Percentiles rank a stretch among this genome's conserved stretches.
These are phyloP conservation scores for Schrenkiella parvula DNA, from an alignment of 345 rosid species.

Conservation along the genomic window DNA sequence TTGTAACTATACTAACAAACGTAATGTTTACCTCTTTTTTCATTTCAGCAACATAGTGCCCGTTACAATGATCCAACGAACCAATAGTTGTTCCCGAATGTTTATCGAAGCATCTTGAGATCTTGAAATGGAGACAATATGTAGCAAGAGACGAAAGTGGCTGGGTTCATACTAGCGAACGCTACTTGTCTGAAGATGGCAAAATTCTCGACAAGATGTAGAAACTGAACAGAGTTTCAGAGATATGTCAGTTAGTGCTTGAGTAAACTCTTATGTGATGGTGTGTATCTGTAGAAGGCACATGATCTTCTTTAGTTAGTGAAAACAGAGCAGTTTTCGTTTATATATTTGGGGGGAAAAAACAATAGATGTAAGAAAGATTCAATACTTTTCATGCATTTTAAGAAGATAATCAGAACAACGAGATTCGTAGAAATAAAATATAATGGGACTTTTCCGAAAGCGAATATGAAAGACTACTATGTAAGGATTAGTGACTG, in stretches of 20 bases:
- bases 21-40: not conserved
- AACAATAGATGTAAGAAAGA: not conserved
- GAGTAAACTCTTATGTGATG: not conserved
- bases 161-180: constrained; percentile 12
- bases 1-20: not conserved
- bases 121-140: constrained; percentile 17
- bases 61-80: not conserved
- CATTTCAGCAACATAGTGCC: not conserved
- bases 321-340: not conserved
- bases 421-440: not conserved
- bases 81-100: not conserved
- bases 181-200: constrained; percentile 15
- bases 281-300: not conserved
- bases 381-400: not conserved
- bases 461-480: not conserved
- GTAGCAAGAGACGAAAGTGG: not conserved
- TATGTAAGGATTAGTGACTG: not conserved
- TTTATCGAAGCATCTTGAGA: not conserved
- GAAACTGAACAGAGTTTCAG: not conserved
- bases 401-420: not conserved
- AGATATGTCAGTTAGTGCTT: not conserved
- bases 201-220: not conserved
- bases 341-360: not conserved
- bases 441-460: not conserved
- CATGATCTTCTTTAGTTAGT: not conserved